Evolutionary conservation across 2,329 filamentous ascomycete species (phyloP).

Genomic region (Dactylellina haptotyla): DNA sequence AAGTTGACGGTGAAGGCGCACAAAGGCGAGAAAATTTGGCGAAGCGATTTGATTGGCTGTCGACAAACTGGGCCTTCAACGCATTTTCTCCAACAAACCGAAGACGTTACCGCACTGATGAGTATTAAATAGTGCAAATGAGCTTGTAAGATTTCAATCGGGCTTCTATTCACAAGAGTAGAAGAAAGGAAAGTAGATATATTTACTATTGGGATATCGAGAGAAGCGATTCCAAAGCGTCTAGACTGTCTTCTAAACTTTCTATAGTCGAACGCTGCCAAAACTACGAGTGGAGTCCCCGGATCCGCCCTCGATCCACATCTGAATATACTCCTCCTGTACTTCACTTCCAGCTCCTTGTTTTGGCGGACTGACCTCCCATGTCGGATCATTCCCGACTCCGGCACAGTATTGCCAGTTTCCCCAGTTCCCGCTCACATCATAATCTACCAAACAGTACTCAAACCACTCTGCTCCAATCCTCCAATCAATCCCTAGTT

Average conservation of each 20-base stretch:
- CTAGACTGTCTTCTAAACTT: too few species aligned
- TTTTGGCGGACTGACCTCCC: constrained; percentile 6
- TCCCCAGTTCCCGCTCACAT: constrained; percentile 79
- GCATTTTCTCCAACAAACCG: constrained; percentile 39
- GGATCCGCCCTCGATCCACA: constrained; percentile 1
- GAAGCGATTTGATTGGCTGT: constrained; percentile 37
- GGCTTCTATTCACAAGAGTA: too few species aligned
- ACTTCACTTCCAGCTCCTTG: background rate
- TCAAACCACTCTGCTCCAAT: constrained; percentile 87
- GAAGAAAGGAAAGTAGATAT: too few species aligned
- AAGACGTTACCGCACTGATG: too few species aligned
- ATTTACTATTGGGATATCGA: too few species aligned
- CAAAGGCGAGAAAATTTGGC: constrained; percentile 48
- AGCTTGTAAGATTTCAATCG: too few species aligned
- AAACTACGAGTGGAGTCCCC: background rate
- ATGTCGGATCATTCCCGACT: constrained; percentile 24
- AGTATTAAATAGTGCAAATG: too few species aligned
- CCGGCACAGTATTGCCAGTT: constrained; percentile 74
- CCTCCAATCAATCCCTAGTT: constrained; percentile 80
- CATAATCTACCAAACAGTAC: constrained; percentile 77
- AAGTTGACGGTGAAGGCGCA: constrained; percentile 19
- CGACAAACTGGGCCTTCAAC: constrained; percentile 15
- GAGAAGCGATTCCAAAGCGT: too few species aligned
- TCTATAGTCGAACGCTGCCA: too few species aligned
- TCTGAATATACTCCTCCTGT: constrained; percentile 15